Evolutionary conservation across 169 alveolate species (phyloP), one percentile per base, ranked within the genome.

Genomic region (Plasmodium berghei): DNA sequence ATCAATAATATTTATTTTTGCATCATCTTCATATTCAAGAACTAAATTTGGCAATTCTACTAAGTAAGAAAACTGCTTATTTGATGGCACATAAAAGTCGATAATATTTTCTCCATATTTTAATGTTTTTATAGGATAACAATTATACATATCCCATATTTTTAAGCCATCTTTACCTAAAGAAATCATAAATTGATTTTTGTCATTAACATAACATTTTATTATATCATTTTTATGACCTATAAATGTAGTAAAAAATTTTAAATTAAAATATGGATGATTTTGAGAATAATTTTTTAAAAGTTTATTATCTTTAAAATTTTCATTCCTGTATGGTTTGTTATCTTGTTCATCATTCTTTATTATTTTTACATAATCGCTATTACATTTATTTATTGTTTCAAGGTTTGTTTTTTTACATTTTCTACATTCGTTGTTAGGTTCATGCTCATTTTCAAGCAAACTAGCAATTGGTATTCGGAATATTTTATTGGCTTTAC

Each of bases 21-120:
- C 45, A 48, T 86, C 74, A 59, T 86, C 67, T 71, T 86, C 91
- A 58, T 73, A 86, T 59, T 86, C 91, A 18, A 64, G 69, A 26
- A 71, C 12, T 22, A 86, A 62, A 54, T 86, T 48, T 16, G 91
- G 91, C 9, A 69, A 45, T 16, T 86, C 91, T n/a, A 70, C 46
- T 46, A 70, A 46, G 28, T 86, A 86, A 49, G 87, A 86, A 62
- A 49, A 61, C 12, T 12, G 22, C 20, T 52, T 58, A 72, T 46
- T 20, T 16, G 55, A 24, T 12, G 91, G 91, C 0, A 86, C 46
- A 86, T 45, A 86, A 70, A 86, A 86, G 42, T 86, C 74, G 40
- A 71, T 71, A 16, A 86, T n/a, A 54, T 86, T 86, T 45, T 70
- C 91, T 46, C 91, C 91, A 71, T 86, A 86, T 70, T 71, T 86